Conservation (phyloP, 306 rosid species). For the Abrus pulchellus region DNA sequence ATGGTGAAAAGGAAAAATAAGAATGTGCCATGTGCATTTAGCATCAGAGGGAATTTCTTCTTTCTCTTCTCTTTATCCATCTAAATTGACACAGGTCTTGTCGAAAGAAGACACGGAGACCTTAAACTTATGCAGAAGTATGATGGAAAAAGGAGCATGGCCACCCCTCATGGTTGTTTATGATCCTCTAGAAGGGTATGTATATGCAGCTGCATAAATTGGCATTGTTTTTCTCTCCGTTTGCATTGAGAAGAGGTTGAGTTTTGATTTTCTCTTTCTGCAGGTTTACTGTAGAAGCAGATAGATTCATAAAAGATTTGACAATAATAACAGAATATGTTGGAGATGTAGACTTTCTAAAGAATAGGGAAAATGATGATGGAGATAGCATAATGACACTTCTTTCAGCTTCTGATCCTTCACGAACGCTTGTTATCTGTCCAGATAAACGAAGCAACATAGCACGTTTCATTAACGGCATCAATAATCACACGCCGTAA, state of each 20-base stretch:
- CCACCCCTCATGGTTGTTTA: conserved; percentile 96
- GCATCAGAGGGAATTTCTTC: not conserved
- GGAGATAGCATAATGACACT: conserved; percentile 99
- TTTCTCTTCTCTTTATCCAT: not conserved
- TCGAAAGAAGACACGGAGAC: conserved; percentile 85
- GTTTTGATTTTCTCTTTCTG: conserved; percentile 20
- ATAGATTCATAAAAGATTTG: conserved; percentile 75
- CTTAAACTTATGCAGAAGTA: conserved; percentile 71
- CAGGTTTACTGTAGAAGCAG: conserved; percentile 97
- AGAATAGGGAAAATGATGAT: conserved; percentile 82
- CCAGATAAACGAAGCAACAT: conserved; percentile 89
- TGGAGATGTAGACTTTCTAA: conserved; percentile 93
- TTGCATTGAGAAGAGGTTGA: not conserved
- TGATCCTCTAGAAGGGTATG: conserved; percentile 96
- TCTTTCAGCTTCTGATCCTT: conserved; percentile 76
- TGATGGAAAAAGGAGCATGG: conserved; percentile 94
- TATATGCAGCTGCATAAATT: not conserved
- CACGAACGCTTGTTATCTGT: conserved; percentile 81
- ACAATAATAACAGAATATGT: conserved; percentile 95
- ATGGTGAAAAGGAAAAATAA: not conserved
- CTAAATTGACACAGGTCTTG: conserved; percentile 60
- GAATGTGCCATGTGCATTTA: not conserved
- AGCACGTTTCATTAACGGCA: conserved; percentile 95
- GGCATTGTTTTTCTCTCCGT: not conserved
- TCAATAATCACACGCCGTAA: conserved; percentile 88